Conservation (phyloP, 1,139 yeast species). For the Zygosaccharomyces sapae region DNA sequence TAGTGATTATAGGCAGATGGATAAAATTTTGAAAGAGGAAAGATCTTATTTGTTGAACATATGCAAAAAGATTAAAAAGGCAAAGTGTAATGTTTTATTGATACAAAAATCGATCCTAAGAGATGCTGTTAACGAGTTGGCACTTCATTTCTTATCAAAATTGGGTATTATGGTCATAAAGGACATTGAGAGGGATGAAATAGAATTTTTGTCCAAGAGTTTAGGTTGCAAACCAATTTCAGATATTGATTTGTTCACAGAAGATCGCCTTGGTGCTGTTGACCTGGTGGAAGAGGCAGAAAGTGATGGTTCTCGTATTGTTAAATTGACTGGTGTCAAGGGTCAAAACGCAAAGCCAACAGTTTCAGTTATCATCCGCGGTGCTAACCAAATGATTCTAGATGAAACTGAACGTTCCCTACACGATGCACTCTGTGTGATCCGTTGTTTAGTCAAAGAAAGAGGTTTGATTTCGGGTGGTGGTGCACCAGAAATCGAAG, state of each 20-base stretch:
- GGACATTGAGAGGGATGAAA: constrained; percentile 95
- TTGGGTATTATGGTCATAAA: constrained; percentile 89
- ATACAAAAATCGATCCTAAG: constrained; percentile 93
- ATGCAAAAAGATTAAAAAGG: constrained; percentile 92
- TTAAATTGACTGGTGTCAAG: constrained; percentile 84
- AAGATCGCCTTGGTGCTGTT: constrained; percentile 87
- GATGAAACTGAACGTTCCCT: constrained; percentile 96
- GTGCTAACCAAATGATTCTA: constrained; percentile 83
- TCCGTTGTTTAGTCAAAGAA: constrained; percentile 91
- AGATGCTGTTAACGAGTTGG: constrained; percentile 96
- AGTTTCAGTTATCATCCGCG: constrained; percentile 88
- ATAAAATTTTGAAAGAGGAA: constrained; percentile 94
- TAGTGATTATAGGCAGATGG: constrained; percentile 98
- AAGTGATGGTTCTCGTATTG: constrained; percentile 88
- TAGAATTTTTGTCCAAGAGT: constrained; percentile 87
- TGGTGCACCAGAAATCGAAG: constrained; percentile 97
- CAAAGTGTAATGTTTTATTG: constrained; percentile 90
- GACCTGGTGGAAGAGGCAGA: constrained; percentile 91
- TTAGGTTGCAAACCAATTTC: constrained; percentile 96
- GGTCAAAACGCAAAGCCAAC: constrained; percentile 54
- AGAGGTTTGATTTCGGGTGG: constrained; percentile 97
- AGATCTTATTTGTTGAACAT: constrained; percentile 90
- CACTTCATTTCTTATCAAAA: constrained; percentile 89
- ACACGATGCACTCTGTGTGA: constrained; percentile 95
- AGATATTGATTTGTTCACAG: constrained; percentile 86